These are phyloP conservation scores for Crataegus laevigata DNA, from an alignment of 306 rosid genomes.

Conservation along the genomic window DNA sequence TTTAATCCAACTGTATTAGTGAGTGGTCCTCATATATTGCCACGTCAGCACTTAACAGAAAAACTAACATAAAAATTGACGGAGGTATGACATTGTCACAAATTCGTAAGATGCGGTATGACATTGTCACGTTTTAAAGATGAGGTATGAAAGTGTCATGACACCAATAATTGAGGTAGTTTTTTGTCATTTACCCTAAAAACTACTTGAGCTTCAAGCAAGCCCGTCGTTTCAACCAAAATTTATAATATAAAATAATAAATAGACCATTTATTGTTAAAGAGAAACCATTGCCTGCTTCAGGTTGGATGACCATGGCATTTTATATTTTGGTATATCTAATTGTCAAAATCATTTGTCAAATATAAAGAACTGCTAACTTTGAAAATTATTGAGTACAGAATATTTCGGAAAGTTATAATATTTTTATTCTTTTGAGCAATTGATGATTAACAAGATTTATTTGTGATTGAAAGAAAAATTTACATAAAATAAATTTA, in stretches of 20 bases:
- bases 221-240: neutral
- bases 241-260: neutral
- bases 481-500: neutral
- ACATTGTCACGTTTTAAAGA: too few species aligned
- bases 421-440: neutral
- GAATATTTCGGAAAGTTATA: too few species aligned
- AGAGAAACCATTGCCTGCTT: neutral
- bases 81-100: too few species aligned
- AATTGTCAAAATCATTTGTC: neutral
- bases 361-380: neutral
- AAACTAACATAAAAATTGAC: too few species aligned
- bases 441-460: neutral
- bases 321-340: too few species aligned
- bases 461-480: neutral
- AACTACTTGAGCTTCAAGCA: conserved; percentile 32
- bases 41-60: too few species aligned
- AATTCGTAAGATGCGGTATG: too few species aligned
- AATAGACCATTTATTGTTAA: neutral
- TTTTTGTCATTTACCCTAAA: too few species aligned
- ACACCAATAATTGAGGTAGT: too few species aligned
- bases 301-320: neutral
- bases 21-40: too few species aligned
- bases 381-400: neutral
- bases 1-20: too few species aligned
- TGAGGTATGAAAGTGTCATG: too few species aligned